Conservation (phyloP, 1,284 basidiomycete genomes). For the Xerocomus minutiporus region DNA sequence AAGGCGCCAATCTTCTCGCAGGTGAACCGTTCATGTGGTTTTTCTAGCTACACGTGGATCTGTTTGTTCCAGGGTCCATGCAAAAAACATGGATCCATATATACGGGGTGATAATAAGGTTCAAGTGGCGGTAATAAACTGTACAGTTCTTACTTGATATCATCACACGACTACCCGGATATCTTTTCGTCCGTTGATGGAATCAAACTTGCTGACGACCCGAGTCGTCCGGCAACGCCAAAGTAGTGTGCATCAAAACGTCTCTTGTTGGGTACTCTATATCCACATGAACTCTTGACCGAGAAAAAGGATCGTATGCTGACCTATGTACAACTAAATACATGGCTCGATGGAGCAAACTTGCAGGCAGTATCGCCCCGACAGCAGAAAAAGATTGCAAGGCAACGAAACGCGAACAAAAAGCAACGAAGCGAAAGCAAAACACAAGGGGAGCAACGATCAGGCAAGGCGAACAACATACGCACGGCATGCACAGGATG, state of each 20-base stretch:
- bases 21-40: background rate
- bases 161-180: background rate
- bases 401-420: background rate
- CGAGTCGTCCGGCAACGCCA: too few relatives aligned
- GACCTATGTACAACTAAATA: slow-evolving; percentile 13
- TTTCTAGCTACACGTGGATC: background rate
- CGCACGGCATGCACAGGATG: background rate
- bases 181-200: too few relatives aligned
- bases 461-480: background rate
- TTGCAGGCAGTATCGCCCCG: background rate
- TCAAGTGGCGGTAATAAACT: background rate
- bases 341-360: slow-evolving; percentile 2
- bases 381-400: background rate
- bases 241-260: too few relatives aligned
- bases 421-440: background rate
- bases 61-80: too few relatives aligned
- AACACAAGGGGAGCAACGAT: background rate
- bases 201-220: too few relatives aligned
- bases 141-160: background rate
- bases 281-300: background rate
- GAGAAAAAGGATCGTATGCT: background rate
- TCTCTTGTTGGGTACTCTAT: background rate
- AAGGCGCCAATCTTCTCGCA: background rate
- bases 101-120: too few relatives aligned
- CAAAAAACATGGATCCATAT: too few relatives aligned